phyloP scores from a whole-genome alignment of 2,329 filamentous ascomycete species.

The Phialophora chinensis region DNA sequence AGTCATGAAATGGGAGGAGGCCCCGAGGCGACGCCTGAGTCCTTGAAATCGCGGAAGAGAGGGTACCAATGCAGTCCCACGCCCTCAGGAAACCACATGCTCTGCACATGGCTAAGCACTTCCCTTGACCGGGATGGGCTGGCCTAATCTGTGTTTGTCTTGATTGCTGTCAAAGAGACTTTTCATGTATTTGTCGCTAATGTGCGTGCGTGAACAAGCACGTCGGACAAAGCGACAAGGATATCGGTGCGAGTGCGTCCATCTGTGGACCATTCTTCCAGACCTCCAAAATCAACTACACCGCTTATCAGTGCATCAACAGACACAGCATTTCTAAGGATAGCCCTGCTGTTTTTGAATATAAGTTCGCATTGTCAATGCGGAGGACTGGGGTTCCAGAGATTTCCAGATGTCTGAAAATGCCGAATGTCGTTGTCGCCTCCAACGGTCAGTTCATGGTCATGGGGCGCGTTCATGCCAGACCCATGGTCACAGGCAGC shows the following conservation, averaged over 20 bases:
- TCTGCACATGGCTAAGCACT: not conserved
- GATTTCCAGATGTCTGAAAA: not conserved
- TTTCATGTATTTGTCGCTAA: not conserved
- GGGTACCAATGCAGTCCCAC: not conserved
- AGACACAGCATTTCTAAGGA: not conserved
- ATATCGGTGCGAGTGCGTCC: not conserved
- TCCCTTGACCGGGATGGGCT: not conserved
- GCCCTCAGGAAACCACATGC: not conserved
- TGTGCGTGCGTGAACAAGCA: not conserved
- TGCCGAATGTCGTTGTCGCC: not conserved
- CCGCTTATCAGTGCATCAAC: not conserved
- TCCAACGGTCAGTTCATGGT: not conserved
- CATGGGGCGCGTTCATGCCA: not conserved
- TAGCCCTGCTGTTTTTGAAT: not conserved
- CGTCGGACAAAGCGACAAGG: not conserved
- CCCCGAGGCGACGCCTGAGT: not conserved
- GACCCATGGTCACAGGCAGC: not conserved
- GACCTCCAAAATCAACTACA: not conserved
- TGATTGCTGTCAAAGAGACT: not conserved
- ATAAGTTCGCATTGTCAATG: not conserved
- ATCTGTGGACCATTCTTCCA: not conserved
- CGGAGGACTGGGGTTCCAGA: not conserved
- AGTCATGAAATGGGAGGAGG: not conserved
- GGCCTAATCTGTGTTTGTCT: not conserved
- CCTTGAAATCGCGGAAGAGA: not conserved